A percentile compares a stretch with the other conserved stretches of the same genome.
These are phyloP conservation scores for Elasticomyces elasticus DNA, from an alignment of 495 filamentous ascomycete species.

Conservation along the genomic window DNA sequence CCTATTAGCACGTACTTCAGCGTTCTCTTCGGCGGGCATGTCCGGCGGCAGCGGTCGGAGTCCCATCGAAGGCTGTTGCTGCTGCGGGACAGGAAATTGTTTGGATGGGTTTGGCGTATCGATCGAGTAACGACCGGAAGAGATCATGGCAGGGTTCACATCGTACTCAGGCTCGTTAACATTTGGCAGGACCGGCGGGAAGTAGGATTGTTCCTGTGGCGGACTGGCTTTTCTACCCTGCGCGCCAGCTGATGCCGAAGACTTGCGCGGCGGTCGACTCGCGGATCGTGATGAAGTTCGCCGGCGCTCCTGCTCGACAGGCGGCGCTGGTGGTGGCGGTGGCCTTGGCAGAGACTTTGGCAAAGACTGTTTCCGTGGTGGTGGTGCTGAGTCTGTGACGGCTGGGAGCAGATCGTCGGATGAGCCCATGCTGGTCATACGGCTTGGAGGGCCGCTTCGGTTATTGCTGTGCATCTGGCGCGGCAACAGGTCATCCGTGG, in stretches of 20 bases:
- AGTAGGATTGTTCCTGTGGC: constrained; percentile 42
- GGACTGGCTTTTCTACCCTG: constrained; percentile 16
- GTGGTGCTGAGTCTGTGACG: neutral
- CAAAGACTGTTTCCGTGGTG: constrained; percentile 10
- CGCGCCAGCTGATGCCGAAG: constrained; percentile 20
- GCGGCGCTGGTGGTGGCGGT: constrained; percentile 2
- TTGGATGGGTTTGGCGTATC: constrained; percentile 11
- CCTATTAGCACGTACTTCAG: constrained; percentile 76
- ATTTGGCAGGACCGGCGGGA: constrained; percentile 13
- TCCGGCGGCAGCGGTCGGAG: constrained; percentile 88
- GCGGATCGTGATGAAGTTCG: neutral
- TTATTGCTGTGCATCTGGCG: constrained; percentile 11
- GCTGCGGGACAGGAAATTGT: constrained; percentile 12
- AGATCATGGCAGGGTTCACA: constrained; percentile 8
- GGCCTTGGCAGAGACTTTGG: constrained; percentile 10
- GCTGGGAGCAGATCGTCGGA: neutral
- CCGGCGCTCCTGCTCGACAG: neutral
- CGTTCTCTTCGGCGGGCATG: constrained; percentile 64
- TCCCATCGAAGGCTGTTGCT: constrained; percentile 46
- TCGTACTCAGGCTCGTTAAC: constrained; percentile 1
- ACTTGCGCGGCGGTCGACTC: constrained; percentile 13
- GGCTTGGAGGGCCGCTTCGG: constrained; percentile 1
- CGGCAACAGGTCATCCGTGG: neutral
- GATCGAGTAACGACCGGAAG: constrained; percentile 15
- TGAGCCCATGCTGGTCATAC: constrained; percentile 11